Conservation (phyloP, 768 basidiomycete species). For the Serendipita indica region DNA sequence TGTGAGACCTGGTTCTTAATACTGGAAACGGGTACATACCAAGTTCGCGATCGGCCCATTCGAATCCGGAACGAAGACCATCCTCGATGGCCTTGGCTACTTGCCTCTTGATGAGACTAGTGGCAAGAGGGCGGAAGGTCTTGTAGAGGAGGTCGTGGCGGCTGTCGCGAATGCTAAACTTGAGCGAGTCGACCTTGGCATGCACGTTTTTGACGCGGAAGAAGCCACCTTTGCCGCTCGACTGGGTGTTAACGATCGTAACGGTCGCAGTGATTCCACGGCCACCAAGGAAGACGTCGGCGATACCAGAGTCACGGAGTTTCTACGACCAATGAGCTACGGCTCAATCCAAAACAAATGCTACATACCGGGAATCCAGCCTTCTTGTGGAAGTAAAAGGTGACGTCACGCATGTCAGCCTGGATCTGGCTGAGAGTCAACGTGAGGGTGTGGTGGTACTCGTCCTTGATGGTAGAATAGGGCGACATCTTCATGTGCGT, state of each 20-base stretch:
- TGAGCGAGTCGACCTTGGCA: constrained; percentile 75
- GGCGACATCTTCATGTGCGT: constrained; percentile 80
- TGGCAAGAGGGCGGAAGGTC: constrained; percentile 65
- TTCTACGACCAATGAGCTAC: constrained; percentile 24
- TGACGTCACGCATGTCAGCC: constrained; percentile 85
- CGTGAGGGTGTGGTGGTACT: constrained; percentile 54
- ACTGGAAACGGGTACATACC: not conserved
- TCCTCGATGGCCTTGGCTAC: constrained; percentile 36
- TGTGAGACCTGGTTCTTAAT: not conserved
- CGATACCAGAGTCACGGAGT: constrained; percentile 66
- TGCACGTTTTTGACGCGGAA: constrained; percentile 58
- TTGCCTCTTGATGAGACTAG: constrained; percentile 66
- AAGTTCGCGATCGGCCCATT: constrained; percentile 80
- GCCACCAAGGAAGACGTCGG: constrained; percentile 75
- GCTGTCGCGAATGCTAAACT: constrained; percentile 79
- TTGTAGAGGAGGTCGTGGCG: constrained; percentile 86
- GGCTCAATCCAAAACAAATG: constrained; percentile 16
- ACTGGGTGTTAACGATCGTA: not conserved
- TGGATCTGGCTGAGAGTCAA: constrained; percentile 75
- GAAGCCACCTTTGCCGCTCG: constrained; percentile 32
- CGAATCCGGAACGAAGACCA: constrained; percentile 64
- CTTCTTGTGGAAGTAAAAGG: constrained; percentile 84
- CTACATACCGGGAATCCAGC: constrained; percentile 40
- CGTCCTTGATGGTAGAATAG: constrained; percentile 42
- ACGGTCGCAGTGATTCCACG: constrained; percentile 49